A percentile compares a stretch with the other conserved stretches of the same genome.
Conservation (phyloP, 331 rosid genomes). For the Prunus yedoensis region DNA sequence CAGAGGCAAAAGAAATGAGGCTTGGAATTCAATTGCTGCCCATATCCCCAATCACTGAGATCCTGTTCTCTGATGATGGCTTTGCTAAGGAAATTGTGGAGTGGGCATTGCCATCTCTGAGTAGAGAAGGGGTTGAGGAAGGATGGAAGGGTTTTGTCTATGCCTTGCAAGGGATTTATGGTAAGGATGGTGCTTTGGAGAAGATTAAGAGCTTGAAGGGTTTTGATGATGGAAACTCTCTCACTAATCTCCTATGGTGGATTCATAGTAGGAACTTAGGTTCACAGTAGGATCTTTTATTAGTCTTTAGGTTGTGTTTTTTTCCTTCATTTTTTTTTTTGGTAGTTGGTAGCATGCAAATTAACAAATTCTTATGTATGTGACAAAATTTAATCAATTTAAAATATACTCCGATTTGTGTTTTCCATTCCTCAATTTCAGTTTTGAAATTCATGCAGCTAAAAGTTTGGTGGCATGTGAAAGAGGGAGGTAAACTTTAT, state of each 20-base stretch:
- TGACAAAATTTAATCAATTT: too few relatives aligned
- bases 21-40: constrained; percentile 81
- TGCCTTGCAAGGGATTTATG: constrained; percentile 71
- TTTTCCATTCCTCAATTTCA: too few relatives aligned
- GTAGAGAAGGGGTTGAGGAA: constrained; percentile 72
- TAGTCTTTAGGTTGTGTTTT: too few relatives aligned
- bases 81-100: constrained; percentile 66
- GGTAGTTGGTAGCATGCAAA: too few relatives aligned
- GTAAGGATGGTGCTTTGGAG: constrained; percentile 53
- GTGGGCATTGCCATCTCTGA: constrained; percentile 67
- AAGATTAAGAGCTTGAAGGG: constrained; percentile 46
- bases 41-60: constrained; percentile 61
- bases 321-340: too few relatives aligned
- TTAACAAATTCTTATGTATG: too few relatives aligned
- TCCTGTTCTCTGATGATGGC: constrained; percentile 53
- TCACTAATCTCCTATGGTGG: constrained; percentile 77
- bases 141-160: constrained; percentile 83
- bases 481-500: constrained; percentile 40
- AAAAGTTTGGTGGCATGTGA: constrained; percentile 78
- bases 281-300: too few relatives aligned
- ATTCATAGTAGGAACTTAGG: constrained; percentile 42
- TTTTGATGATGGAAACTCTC: constrained; percentile 79
- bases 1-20: constrained; percentile 73
- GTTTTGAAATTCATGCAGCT: constrained; percentile 34
- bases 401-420: too few relatives aligned